Conservation (phyloP, 2,329 filamentous ascomycete genomes). For the Exophiala sideris region DNA sequence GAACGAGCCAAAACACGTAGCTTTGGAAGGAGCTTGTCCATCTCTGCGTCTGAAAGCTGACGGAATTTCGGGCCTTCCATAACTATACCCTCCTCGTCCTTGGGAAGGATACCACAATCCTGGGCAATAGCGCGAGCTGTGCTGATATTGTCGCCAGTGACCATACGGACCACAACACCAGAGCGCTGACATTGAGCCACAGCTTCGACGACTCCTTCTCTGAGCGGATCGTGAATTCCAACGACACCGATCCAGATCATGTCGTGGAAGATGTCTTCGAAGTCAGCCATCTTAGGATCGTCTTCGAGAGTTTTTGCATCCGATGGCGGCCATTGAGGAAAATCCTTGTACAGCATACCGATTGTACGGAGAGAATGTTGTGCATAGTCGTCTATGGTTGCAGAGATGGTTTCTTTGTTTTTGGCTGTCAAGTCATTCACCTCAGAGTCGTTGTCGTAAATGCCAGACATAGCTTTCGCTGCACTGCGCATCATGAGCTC, state of each 20-base stretch:
- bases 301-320: slow-evolving; percentile 57
- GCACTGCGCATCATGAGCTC: slow-evolving; percentile 44
- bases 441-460: slow-evolving; percentile 26
- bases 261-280: slow-evolving; percentile 65
- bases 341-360: slow-evolving; percentile 70
- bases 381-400: slow-evolving; percentile 43
- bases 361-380: slow-evolving; percentile 68
- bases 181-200: slow-evolving; percentile 65
- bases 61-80: slow-evolving; percentile 70
- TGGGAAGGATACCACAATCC: slow-evolving; percentile 65
- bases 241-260: slow-evolving; percentile 72
- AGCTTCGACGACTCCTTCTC: slow-evolving; percentile 64
- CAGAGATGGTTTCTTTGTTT: slow-evolving; percentile 30
- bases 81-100: slow-evolving; percentile 55
- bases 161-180: slow-evolving; percentile 70
- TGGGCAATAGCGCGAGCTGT: slow-evolving; percentile 71
- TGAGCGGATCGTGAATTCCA: slow-evolving; percentile 71
- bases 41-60: slow-evolving; percentile 56
- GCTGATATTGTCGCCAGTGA: slow-evolving; percentile 68
- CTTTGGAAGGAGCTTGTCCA: slow-evolving; percentile 56
- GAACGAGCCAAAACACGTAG: slow-evolving; percentile 64
- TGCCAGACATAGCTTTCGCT: slow-evolving; percentile 34
- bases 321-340: slow-evolving; percentile 63
- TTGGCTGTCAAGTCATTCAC: slow-evolving; percentile 28
- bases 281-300: slow-evolving; percentile 60